A percentile compares a stretch with the other conserved stretches of the same genome.
Conservation (phyloP, 768 basidiomycete genomes). For the Rhizopogon vinicolor region DNA sequence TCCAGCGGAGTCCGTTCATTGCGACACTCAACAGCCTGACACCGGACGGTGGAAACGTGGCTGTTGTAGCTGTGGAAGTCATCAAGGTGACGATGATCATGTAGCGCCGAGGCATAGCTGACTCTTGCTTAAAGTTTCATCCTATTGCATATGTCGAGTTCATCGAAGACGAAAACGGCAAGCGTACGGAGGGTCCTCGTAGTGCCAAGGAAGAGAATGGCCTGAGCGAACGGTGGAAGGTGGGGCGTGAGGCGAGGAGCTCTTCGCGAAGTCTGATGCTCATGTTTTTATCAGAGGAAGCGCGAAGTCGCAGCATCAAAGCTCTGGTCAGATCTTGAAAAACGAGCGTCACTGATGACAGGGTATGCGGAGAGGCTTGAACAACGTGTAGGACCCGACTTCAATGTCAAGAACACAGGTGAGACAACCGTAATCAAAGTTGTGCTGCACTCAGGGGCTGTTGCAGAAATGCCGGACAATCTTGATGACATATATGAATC, state of each 20-base stretch:
- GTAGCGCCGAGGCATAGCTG: neutral
- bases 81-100: slow-evolving; percentile 42
- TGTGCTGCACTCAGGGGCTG: neutral
- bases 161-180: slow-evolving; percentile 42
- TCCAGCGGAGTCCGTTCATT: slow-evolving; percentile 58
- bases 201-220: slow-evolving; percentile 65
- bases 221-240: slow-evolving; percentile 67
- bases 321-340: slow-evolving; percentile 53
- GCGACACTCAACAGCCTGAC: slow-evolving; percentile 77
- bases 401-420: slow-evolving; percentile 40
- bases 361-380: slow-evolving; percentile 66
- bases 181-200: slow-evolving; percentile 53
- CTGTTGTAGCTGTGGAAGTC: slow-evolving; percentile 71
- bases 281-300: slow-evolving; percentile 38
- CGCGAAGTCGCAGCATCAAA: slow-evolving; percentile 56
- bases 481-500: slow-evolving; percentile 58
- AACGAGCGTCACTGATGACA: slow-evolving; percentile 46
- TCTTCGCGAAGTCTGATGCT: neutral
- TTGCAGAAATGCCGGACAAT: slow-evolving; percentile 32
- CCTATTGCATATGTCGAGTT: slow-evolving; percentile 82
- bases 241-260: slow-evolving; percentile 42
- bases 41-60: slow-evolving; percentile 74
- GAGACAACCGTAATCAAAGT: slow-evolving; percentile 1
- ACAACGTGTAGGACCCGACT: slow-evolving; percentile 45
- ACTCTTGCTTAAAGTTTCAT: slow-evolving; percentile 44